Evolutionary conservation across 371 early-diverging fungal species (phyloP).

Genomic region (Mucor racemosus): DNA sequence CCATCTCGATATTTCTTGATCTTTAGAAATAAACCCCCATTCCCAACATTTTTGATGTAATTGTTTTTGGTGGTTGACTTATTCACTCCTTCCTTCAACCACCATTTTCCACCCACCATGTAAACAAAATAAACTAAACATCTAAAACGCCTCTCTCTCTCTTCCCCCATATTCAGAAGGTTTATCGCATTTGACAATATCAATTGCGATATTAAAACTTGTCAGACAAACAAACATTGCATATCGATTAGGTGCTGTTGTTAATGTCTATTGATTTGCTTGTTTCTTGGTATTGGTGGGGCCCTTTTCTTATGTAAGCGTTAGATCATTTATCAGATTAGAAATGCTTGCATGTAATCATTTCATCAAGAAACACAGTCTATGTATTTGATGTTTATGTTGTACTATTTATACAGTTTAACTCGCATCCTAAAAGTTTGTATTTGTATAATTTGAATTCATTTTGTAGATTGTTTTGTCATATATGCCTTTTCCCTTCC

Average conservation of each 20-base stretch:
- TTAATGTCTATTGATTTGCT: neutral
- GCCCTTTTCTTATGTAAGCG: neutral
- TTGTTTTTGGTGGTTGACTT: neutral
- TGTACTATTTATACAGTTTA: neutral
- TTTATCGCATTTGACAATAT: neutral
- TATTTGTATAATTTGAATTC: too few species aligned
- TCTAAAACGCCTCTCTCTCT: neutral
- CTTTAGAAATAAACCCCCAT: neutral
- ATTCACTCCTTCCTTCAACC: neutral
- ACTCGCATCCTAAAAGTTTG: neutral
- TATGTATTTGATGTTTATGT: neutral
- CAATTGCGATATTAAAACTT: neutral
- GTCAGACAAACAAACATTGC: neutral
- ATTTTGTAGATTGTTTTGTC: too few species aligned
- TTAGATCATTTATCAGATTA: neutral
- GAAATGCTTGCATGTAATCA: too few species aligned
- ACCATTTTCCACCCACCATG: neutral
- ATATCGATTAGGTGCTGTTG: neutral
- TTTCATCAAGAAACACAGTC: too few species aligned
- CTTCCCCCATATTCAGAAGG: neutral
- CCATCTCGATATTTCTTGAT: neutral
- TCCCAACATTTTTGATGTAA: neutral
- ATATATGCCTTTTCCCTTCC: too few species aligned
- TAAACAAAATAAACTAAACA: neutral
- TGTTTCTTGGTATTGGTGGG: neutral